These are phyloP conservation scores for Fusarium newnesense DNA, from an alignment of 2,329 filamentous ascomycete species.

Conservation along the genomic window DNA sequence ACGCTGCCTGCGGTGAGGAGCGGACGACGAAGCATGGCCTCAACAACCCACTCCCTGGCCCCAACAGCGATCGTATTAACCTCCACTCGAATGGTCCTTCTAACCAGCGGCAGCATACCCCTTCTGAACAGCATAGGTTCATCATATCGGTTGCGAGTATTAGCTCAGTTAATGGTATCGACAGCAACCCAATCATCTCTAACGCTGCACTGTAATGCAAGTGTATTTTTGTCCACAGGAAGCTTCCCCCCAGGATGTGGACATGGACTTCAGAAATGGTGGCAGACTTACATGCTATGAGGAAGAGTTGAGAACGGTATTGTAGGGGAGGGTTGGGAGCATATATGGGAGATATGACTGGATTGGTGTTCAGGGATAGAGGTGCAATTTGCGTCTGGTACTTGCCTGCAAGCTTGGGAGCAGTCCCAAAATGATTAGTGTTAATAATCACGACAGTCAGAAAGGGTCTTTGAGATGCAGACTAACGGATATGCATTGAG, in stretches of 20 bases:
- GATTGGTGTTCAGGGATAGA: conserved; percentile 35
- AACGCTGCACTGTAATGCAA: conserved; percentile 3
- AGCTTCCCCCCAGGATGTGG: not conserved
- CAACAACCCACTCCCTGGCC: not conserved
- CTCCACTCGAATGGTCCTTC: not conserved
- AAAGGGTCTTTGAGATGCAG: conserved; percentile 33
- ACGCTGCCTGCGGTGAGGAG: not conserved
- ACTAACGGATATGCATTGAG: conserved; percentile 40
- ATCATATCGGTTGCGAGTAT: not conserved
- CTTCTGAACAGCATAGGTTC: not conserved
- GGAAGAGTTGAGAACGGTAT: conserved; percentile 7
- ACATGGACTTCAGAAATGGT: conserved; percentile 19
- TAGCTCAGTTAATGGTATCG: not conserved
- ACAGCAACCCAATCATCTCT: not conserved
- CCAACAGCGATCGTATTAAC: not conserved
- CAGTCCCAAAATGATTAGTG: conserved; percentile 23
- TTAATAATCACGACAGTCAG: conserved; percentile 23
- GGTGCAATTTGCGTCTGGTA: conserved; percentile 22
- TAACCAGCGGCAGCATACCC: not conserved
- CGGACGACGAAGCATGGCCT: not conserved
- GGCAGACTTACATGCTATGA: conserved; percentile 30
- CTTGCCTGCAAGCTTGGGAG: conserved; percentile 33
- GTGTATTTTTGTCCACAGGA: conserved; percentile 25
- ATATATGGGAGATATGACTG: not conserved
- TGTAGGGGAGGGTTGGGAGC: not conserved